A percentile compares a stretch with the other conserved stretches of the same genome.
phyloP scores from a whole-genome alignment of 192 early-diverging fungal genomes.

The Entrophospora sp. region DNA sequence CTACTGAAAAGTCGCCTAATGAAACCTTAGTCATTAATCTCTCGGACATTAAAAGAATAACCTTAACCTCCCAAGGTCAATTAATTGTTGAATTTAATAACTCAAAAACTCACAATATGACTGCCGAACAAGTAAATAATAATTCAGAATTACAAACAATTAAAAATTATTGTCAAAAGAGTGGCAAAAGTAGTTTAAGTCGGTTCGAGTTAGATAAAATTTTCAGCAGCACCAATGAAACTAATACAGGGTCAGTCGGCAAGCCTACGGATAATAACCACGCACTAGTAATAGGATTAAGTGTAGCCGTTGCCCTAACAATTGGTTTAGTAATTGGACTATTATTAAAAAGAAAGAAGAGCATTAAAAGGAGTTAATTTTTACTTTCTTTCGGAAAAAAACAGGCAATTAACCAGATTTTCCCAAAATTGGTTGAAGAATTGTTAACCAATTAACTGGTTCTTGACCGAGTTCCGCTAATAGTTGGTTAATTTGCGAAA shows the following conservation, averaged over 20 bases:
- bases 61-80: background rate
- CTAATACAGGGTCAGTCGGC: background rate
- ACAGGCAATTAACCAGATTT: no score
- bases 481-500: background rate
- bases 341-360: background rate
- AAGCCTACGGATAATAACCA: background rate
- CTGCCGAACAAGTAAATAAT: background rate
- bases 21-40: background rate
- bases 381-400: no score
- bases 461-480: background rate
- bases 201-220: background rate
- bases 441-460: conserved; percentile 3
- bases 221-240: no score
- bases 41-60: background rate
- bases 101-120: background rate
- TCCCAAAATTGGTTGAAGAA: background rate
- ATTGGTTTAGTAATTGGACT: background rate
- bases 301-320: background rate
- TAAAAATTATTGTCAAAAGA: background rate
- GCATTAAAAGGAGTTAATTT: background rate
- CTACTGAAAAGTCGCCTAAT: background rate
- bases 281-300: background rate
- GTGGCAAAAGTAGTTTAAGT: background rate
- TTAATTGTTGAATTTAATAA: conserved; percentile 2
- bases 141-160: background rate